Evolutionary conservation across 1,139 yeast species (phyloP), one percentile per base, ranked within the genome.

Genomic region (Hansenula sp.): DNA sequence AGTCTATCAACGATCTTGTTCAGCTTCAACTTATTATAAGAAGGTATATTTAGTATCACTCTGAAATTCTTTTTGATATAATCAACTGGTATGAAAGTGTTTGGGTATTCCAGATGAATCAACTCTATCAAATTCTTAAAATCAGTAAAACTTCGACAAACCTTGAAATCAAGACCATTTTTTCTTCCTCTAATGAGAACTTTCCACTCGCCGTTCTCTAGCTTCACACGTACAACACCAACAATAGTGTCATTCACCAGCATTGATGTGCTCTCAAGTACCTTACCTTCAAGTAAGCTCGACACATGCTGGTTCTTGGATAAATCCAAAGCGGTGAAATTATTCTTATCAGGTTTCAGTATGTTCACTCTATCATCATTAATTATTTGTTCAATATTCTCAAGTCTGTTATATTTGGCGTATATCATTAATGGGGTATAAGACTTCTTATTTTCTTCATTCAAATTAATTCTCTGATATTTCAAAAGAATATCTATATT

Each of bases 371-470:
- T 55, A 0, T 61, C 51, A 53, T 80, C 84, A 4, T 57, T 44
- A 3, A 83, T 47, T 0, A 84, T 59, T 3, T 65, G 67, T 32
- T 64, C 58, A 18, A 89, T 68, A 47, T 86, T 85, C 2, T 78
- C 82, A 1, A 74, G 44, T 38, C 95, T 70, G 49, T 81, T 82
- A 62, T 81, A 89, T 57, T 85, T 84, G 40, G 86, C 79, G 56
- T 78, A 84, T 6, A 79, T 70, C 74, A 83, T 80, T 45, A 89
- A 60, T 0, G 97, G 96, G 0, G 93, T 77, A 53, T 82, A 67
- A 2, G 75, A 74, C 51, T 77, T 77, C 19, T 61, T 58, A 57
- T 91, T 91, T 28, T 76, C 63, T 52, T 73, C 76, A 58, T 91
- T 89, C 7, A 89, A 70, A 57, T 88, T 77, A 34, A 78, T 53